These are phyloP conservation scores for Houttuynia cordata DNA, from an alignment of 164 flowering plant species.

Conservation along the genomic window DNA sequence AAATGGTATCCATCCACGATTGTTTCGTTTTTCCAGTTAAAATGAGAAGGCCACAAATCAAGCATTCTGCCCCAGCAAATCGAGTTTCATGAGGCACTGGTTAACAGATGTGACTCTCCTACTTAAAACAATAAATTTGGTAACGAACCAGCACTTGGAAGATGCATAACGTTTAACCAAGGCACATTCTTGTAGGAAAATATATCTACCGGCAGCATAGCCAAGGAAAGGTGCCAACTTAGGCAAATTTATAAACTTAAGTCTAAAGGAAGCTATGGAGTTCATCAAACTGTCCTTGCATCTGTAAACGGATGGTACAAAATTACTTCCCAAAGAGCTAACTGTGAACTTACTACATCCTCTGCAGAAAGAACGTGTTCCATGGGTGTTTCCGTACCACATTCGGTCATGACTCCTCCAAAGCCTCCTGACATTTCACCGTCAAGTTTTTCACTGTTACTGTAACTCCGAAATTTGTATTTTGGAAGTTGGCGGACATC, in stretches of 20 bases:
- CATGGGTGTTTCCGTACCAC: conserved; percentile 31
- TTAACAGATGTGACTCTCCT: no score
- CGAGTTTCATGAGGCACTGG: no score
- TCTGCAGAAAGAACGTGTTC: conserved; percentile 41
- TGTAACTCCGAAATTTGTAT: conserved; percentile 38
- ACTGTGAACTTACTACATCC: conserved; percentile 49
- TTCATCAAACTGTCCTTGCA: not conserved
- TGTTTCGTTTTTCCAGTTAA: no score
- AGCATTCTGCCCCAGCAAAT: no score
- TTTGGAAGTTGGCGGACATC: conserved; percentile 49
- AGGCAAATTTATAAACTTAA: not conserved
- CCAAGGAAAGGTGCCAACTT: not conserved
- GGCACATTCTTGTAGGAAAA: no score
- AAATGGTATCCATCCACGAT: not conserved
- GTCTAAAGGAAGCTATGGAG: not conserved
- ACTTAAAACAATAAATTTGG: no score
- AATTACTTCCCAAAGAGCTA: not conserved
- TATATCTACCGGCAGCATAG: no score
- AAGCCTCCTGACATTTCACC: conserved; percentile 32
- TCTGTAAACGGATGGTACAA: not conserved
- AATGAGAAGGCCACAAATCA: no score
- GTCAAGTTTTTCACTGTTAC: conserved; percentile 28
- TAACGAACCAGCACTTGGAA: no score
- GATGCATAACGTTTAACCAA: no score
- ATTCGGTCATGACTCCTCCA: conserved; percentile 59